Conservation (phyloP, 495 filamentous ascomycete genomes). For the Aspergillus affinis region DNA sequence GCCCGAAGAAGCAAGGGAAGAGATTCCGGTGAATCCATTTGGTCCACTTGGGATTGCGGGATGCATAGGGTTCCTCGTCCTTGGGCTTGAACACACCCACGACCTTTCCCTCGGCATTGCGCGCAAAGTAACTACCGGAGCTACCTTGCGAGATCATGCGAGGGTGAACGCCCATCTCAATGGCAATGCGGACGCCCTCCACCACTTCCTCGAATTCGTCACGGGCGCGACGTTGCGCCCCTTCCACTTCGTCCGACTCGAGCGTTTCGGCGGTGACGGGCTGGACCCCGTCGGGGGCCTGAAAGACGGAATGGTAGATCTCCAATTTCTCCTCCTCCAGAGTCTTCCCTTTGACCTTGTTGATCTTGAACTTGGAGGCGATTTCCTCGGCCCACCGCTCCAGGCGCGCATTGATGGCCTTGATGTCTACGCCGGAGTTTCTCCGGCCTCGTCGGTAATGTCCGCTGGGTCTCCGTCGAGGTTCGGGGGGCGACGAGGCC, state of each 20-base stretch:
- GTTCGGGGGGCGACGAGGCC: conserved; percentile 39
- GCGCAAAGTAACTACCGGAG: conserved; percentile 96
- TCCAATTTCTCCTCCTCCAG: conserved; percentile 84
- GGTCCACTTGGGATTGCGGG: conserved; percentile 90
- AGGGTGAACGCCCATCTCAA: conserved; percentile 89
- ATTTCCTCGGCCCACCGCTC: conserved; percentile 99
- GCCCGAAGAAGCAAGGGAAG: conserved; percentile 95
- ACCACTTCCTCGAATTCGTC: conserved; percentile 83
- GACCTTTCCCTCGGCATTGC: conserved; percentile 86
- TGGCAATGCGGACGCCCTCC: conserved; percentile 86
- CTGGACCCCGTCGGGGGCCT: conserved; percentile 78
- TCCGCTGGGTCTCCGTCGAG: conserved; percentile 47
- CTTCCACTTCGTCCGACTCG: conserved; percentile 56
- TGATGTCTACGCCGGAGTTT: conserved; percentile 94
- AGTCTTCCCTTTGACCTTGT: conserved; percentile 69
- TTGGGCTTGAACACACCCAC: conserved; percentile 99
- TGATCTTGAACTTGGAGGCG: conserved; percentile 92
- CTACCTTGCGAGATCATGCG: conserved; percentile 95
- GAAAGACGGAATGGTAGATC: conserved; percentile 96
- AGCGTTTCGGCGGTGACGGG: conserved; percentile 76
- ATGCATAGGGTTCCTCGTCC: conserved; percentile 96
- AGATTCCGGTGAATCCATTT: conserved; percentile 94
- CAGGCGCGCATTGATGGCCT: conserved; percentile 94
- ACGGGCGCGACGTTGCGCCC: conserved; percentile 62
- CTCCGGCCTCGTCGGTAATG: conserved; percentile 59